A percentile compares a stretch with the other conserved stretches of the same genome.
Conservation (phyloP, 306 rosid genomes). For the Cucurbita ficifolia region DNA sequence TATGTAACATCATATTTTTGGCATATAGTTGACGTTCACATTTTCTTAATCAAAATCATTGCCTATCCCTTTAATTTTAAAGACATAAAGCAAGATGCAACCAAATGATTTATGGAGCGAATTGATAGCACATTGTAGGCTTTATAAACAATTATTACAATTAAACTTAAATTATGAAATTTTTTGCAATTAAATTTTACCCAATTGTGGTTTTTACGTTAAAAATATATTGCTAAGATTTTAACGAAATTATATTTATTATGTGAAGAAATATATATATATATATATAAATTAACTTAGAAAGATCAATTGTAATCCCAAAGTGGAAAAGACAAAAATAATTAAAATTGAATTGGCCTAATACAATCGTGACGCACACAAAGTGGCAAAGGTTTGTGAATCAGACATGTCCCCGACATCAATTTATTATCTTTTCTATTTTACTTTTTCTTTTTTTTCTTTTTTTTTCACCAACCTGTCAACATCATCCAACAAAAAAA, state of each 20-base stretch:
- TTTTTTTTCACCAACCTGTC: neutral
- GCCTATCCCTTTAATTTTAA: neutral
- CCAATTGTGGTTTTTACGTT: no score
- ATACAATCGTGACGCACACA: slow-evolving; percentile 12
- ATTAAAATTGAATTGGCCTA: neutral
- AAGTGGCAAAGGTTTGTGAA: neutral
- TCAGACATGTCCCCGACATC: slow-evolving; percentile 25
- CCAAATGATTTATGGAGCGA: neutral
- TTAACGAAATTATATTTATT: no score
- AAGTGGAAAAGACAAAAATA: neutral
- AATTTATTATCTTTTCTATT: neutral
- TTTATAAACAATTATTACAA: no score
- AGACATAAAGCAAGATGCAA: neutral
- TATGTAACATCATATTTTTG: neutral
- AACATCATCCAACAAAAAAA: neutral
- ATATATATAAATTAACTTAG: neutral
- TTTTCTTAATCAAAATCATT: neutral
- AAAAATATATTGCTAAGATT: no score
- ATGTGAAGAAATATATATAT: no score
- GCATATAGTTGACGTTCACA: neutral
- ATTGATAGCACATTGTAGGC: neutral
- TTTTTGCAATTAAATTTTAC: no score
- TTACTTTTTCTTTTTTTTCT: neutral
- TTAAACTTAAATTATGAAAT: no score
- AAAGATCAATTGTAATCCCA: neutral